Conservation (phyloP, 2,329 filamentous ascomycete genomes). For the Trichoderma citrinoviride region DNA sequence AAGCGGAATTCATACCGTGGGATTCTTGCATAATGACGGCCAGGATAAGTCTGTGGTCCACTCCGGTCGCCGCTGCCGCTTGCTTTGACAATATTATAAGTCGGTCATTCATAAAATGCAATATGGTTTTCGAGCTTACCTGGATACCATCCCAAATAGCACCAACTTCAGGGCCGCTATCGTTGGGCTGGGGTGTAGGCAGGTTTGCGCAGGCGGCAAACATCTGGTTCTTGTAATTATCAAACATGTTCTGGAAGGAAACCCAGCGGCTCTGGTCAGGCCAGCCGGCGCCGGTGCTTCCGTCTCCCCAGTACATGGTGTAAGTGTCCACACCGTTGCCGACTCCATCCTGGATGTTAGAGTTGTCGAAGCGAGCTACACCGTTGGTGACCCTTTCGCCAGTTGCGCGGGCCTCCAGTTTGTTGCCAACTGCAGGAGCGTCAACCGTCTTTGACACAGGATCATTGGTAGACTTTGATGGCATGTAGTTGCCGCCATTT, state of each 20-base stretch:
- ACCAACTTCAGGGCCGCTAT: constrained; percentile 17
- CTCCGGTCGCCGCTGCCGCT: constrained; percentile 30
- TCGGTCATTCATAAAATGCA: too few relatives aligned
- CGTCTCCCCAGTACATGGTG: constrained; percentile 24
- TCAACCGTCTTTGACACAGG: constrained; percentile 1
- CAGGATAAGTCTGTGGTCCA: constrained; percentile 44
- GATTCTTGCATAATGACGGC: constrained; percentile 46
- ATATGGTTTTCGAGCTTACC: not conserved
- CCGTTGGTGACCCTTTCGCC: constrained; percentile 10
- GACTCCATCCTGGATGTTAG: constrained; percentile 20
- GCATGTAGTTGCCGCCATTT: constrained; percentile 3
- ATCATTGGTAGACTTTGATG: not conserved
- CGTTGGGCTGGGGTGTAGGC: constrained; percentile 17
- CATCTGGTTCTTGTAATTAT: constrained; percentile 27
- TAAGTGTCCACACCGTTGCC: constrained; percentile 32
- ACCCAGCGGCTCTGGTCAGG: constrained; percentile 18
- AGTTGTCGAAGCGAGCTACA: constrained; percentile 16
- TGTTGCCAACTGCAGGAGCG: not conserved
- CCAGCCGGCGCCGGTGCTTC: constrained; percentile 17
- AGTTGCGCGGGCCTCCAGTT: not conserved
- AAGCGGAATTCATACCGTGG: constrained; percentile 27
- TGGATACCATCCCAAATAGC: constrained; percentile 32
- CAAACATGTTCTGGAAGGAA: constrained; percentile 25
- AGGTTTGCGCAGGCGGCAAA: constrained; percentile 21
- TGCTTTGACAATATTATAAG: too few relatives aligned